These are phyloP conservation scores for Termitomyces bulborhizus DNA, from an alignment of 768 basidiomycete genomes.

Conservation along the genomic window DNA sequence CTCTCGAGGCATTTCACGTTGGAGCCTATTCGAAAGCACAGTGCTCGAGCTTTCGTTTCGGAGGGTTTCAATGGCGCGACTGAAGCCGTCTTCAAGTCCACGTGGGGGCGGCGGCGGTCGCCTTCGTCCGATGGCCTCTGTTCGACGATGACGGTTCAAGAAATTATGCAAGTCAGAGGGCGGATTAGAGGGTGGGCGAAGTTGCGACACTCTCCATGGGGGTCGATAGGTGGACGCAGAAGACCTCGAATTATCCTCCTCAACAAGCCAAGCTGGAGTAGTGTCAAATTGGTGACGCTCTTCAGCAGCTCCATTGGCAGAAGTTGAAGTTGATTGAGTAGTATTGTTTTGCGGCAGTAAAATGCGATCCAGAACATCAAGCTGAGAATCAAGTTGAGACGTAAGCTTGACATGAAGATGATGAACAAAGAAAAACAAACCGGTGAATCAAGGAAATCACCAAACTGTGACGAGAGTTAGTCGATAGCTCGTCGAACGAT, in stretches of 20 bases:
- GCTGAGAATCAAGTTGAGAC: background rate
- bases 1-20: slow-evolving; percentile 15
- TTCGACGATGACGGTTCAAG: slow-evolving; percentile 19
- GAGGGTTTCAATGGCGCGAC: slow-evolving; percentile 25
- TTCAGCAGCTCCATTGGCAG: background rate
- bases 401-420: background rate
- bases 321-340: background rate
- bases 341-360: background rate
- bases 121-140: slow-evolving; percentile 21
- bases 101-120: slow-evolving; percentile 1
- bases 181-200: background rate
- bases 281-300: background rate
- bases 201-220: slow-evolving; percentile 2
- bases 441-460: background rate
- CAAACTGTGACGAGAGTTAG: background rate
- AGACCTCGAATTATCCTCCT: background rate
- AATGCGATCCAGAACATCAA: slow-evolving; percentile 1
- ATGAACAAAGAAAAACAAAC: background rate
- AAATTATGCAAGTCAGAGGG: slow-evolving; percentile 17
- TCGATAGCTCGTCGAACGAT: background rate
- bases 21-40: slow-evolving; percentile 19
- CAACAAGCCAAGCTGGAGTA: background rate
- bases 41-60: slow-evolving; percentile 22
- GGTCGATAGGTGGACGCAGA: background rate
- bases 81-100: slow-evolving; percentile 20